These are phyloP conservation scores for Neurospora pannonica DNA, from an alignment of 495 filamentous ascomycete species.

Conservation along the genomic window DNA sequence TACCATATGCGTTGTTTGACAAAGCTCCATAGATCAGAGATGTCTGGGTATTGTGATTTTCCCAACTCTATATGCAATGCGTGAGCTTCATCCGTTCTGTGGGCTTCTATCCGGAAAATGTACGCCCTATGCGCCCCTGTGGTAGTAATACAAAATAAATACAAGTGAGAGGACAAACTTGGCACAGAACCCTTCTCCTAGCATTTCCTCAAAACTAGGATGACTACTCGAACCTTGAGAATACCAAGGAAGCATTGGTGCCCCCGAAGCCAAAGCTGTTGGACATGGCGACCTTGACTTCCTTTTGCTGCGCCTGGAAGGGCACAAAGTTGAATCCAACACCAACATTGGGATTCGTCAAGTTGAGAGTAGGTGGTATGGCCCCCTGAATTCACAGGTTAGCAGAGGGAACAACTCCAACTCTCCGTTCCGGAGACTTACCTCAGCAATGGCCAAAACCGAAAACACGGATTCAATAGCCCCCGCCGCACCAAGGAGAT, in stretches of 20 bases:
- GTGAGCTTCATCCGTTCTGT: not conserved
- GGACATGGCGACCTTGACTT: constrained; percentile 67
- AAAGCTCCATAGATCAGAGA: not conserved
- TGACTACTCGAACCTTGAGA: constrained; percentile 41
- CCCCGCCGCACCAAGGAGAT: constrained; percentile 84
- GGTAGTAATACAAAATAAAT: not conserved
- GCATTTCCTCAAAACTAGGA: not conserved
- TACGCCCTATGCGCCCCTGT: not conserved
- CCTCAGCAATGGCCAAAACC: constrained; percentile 65
- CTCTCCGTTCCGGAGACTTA: constrained; percentile 31
- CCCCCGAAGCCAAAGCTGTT: constrained; percentile 99
- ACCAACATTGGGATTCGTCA: constrained; percentile 55
- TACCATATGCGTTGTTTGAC: not conserved
- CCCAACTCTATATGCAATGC: not conserved
- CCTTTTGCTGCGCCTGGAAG: constrained; percentile 53
- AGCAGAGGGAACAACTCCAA: not conserved
- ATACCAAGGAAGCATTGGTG: constrained; percentile 87
- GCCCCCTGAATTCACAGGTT: constrained; percentile 45
- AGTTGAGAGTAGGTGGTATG: constrained; percentile 82
- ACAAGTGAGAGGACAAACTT: not conserved
- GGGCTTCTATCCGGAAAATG: not conserved
- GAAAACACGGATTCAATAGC: constrained; percentile 82
- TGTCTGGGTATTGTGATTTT: not conserved
- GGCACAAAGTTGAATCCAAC: constrained; percentile 87
- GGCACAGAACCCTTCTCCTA: not conserved